Base-by-base conservation (phyloP, 768 basidiomycete genomes). In the Leccinum disarticulatum region DNA sequence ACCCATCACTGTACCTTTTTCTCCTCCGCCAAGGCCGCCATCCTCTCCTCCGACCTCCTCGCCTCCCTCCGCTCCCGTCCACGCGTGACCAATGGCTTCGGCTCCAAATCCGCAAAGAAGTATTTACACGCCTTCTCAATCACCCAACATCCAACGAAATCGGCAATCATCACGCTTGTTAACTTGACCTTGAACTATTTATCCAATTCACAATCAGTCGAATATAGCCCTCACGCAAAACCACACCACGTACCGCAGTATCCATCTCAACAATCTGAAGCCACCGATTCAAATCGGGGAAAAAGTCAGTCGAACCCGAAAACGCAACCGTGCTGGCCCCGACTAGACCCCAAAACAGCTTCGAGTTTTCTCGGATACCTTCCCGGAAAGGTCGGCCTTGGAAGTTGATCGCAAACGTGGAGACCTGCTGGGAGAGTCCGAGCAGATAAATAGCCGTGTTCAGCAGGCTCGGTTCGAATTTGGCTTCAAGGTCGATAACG, bases 381-480 rank as follows among this genome's bases (percentile, higher is more conserved):
- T 99, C 97, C 35, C 97, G 88, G 87, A 98, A 99, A 0, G 97
- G 97, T 36, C 97, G 90, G 9, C 97, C 97, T 79, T 95, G 93
- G 83, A 95, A 99, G 79, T 99, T 99, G 78, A 98, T 94, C 4
- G 95, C 88, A 69, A 99, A 98, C 0, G 97, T 98, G 7, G 96
- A 98, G 2, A 99, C 96, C 74, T 99, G 97, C 72, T 99, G 96
- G 2, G 93, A 95, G 38, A 98, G 82, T 55, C 95, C 90, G 54
- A 99, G 81, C 30, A 98, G 85, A 77, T 95, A 99, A 68, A 99
- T 96, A 46, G 95, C 93, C 3, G 95, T 96, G 79, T 98, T 99
- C 59, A 99, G 80, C 52, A 99, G 77, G 64, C 87, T 92, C 0
- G 97, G 96, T 71, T 94, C 93, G 67, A 97, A 99, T 72, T 97